phyloP scores from a whole-genome alignment of 2,329 filamentous ascomycete genomes.

The Cryphonectria parasitica region DNA sequence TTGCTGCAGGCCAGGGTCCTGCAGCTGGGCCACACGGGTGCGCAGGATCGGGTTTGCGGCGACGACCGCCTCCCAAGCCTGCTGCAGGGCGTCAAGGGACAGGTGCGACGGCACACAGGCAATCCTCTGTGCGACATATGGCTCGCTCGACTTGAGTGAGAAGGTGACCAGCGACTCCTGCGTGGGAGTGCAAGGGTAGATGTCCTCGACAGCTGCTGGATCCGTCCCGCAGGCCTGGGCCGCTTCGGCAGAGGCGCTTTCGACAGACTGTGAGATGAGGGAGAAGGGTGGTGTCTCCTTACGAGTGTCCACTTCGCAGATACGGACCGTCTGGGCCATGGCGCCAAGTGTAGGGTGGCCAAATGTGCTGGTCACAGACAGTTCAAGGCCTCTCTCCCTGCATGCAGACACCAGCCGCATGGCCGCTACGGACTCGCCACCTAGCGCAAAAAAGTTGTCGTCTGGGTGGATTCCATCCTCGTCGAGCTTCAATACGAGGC shows the following conservation, averaged over 20 bases:
- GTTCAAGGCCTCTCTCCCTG: constrained; percentile 36
- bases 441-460: constrained; percentile 49
- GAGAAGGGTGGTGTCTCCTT: constrained; percentile 35
- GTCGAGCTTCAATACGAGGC: constrained; percentile 34
- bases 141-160: constrained; percentile 36
- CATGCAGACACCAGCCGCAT: constrained; percentile 48
- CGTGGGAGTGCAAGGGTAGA: constrained; percentile 43
- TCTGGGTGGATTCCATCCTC: constrained; percentile 40
- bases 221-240: constrained; percentile 33
- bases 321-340: constrained; percentile 46
- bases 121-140: constrained; percentile 41
- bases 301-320: constrained; percentile 36
- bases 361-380: constrained; percentile 48
- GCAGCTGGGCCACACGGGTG: constrained; percentile 39
- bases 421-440: constrained; percentile 50
- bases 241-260: constrained; percentile 31
- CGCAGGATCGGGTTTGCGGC: constrained; percentile 39
- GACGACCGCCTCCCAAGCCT: constrained; percentile 38
- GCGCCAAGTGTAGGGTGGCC: constrained; percentile 44
- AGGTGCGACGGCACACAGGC: constrained; percentile 33
- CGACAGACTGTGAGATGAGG: constrained; percentile 30
- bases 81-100: constrained; percentile 32
- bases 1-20: constrained; percentile 42
- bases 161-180: constrained; percentile 45
- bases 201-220: constrained; percentile 38